A percentile compares a stretch with the other conserved stretches of the same genome.
phyloP scores from a whole-genome alignment of 495 filamentous ascomycete species.

The Daldinia caldariorum region DNA sequence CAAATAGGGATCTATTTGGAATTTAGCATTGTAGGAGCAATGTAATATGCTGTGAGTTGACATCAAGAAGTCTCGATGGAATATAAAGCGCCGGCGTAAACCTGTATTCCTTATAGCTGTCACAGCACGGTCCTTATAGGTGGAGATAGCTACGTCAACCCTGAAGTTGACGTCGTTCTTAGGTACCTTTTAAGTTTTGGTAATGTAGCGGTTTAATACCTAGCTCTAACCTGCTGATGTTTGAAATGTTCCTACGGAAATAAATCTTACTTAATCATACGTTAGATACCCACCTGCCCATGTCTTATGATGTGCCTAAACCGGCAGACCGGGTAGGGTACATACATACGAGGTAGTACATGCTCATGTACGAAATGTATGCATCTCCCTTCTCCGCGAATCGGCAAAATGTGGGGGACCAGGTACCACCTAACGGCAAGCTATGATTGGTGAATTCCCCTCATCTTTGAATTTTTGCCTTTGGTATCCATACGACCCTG shows the following conservation, averaged over 20 bases:
- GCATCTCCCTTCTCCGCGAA: conserved; percentile 35
- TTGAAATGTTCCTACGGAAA: too few relatives aligned
- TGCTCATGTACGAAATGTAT: conserved; percentile 1
- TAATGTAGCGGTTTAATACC: too few relatives aligned
- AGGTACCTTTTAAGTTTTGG: too few relatives aligned
- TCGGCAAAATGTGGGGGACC: conserved; percentile 44
- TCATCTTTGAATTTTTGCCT: conserved; percentile 38
- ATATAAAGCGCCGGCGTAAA: not conserved
- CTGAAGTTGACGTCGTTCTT: too few relatives aligned
- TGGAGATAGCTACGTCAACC: too few relatives aligned
- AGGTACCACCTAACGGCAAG: not conserved
- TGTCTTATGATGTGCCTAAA: too few relatives aligned
- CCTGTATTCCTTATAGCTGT: not conserved
- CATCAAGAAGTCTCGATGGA: not conserved
- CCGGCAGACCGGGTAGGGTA: too few relatives aligned
- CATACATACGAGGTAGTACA: not conserved
- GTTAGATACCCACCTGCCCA: too few relatives aligned
- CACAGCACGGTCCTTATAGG: too few relatives aligned
- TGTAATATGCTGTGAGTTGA: not conserved
- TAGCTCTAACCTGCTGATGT: too few relatives aligned
- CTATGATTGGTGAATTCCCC: conserved; percentile 40
- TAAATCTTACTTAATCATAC: too few relatives aligned
- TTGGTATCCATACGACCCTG: conserved; percentile 32
- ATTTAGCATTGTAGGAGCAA: not conserved
- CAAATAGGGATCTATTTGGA: not conserved